Evolutionary conservation across 2,329 filamentous ascomycete species (phyloP).

Genomic region (Pyrenochaeta sp.): DNA sequence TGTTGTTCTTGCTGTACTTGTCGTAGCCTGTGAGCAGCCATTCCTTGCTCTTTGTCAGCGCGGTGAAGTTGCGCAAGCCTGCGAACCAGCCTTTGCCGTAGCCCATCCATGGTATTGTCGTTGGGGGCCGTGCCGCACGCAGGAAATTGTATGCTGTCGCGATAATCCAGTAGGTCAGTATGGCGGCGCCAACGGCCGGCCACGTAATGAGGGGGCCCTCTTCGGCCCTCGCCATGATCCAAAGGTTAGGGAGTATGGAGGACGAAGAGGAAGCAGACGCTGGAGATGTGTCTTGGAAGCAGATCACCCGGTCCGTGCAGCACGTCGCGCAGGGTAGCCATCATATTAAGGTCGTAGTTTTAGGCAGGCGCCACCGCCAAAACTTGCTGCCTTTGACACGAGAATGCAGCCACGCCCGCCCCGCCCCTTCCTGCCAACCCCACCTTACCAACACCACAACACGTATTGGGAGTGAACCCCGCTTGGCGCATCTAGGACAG

Average conservation of each 20-base stretch:
- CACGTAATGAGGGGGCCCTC: constrained; percentile 3
- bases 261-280: background rate
- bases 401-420: background rate
- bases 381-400: background rate
- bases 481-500: background rate
- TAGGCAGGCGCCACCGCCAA: background rate
- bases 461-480: background rate
- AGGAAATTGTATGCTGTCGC: constrained; percentile 22
- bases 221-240: constrained; percentile 3
- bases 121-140: constrained; percentile 24
- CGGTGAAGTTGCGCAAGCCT: constrained; percentile 26
- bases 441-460: background rate
- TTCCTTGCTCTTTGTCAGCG: constrained; percentile 30
- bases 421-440: background rate
- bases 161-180: constrained; percentile 28
- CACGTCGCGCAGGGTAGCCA: background rate
- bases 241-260: background rate
- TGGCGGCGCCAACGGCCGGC: constrained; percentile 10
- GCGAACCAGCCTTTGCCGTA: constrained; percentile 35
- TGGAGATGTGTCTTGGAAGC: background rate
- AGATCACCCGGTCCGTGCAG: background rate
- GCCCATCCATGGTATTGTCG: constrained; percentile 32
- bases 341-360: background rate
- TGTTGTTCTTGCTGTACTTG: constrained; percentile 33
- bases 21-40: constrained; percentile 34